Percentiles rank a stretch among this genome's conserved stretches.
These are phyloP conservation scores for Aurantiochytrium sp. DNA, from an alignment of 108 stramenopile species.

Conservation along the genomic window DNA sequence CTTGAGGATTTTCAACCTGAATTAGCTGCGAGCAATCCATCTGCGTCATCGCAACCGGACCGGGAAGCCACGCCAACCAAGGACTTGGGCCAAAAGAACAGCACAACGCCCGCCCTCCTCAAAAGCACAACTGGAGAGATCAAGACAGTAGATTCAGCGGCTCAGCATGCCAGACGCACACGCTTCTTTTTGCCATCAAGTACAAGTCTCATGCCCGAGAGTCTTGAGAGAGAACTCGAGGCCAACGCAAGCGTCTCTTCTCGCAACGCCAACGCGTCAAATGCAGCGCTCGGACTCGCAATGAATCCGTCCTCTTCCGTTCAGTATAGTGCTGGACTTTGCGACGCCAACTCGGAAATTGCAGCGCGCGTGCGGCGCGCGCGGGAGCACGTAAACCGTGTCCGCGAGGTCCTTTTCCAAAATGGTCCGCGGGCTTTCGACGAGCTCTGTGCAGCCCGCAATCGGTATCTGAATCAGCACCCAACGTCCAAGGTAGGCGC, in stretches of 20 bases:
- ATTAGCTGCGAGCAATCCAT: too few relatives aligned
- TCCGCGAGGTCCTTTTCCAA: not conserved
- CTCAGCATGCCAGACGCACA: not conserved
- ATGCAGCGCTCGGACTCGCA: not conserved
- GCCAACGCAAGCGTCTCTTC: not conserved
- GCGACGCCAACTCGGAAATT: not conserved
- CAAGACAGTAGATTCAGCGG: not conserved
- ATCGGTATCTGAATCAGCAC: not conserved
- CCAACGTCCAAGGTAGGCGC: not conserved
- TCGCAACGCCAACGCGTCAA: not conserved
- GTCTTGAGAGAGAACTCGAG: not conserved
- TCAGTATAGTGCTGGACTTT: not conserved
- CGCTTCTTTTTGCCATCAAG: not conserved
- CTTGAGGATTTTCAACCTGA: too few relatives aligned
- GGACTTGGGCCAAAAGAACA: too few relatives aligned
- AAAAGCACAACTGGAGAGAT: too few relatives aligned
- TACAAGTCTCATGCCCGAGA: not conserved
- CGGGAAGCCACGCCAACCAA: too few relatives aligned
- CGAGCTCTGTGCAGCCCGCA: not conserved
- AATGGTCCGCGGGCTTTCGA: not conserved
- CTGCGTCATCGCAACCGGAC: too few relatives aligned
- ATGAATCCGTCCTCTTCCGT: not conserved
- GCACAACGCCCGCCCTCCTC: too few relatives aligned
- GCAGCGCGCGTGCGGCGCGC: not conserved
- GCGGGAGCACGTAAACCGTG: not conserved